A percentile compares a stretch with the other conserved stretches of the same genome.
phyloP scores from a whole-genome alignment of 129 eudicot species.

The Ambrosia artemisiifolia region DNA sequence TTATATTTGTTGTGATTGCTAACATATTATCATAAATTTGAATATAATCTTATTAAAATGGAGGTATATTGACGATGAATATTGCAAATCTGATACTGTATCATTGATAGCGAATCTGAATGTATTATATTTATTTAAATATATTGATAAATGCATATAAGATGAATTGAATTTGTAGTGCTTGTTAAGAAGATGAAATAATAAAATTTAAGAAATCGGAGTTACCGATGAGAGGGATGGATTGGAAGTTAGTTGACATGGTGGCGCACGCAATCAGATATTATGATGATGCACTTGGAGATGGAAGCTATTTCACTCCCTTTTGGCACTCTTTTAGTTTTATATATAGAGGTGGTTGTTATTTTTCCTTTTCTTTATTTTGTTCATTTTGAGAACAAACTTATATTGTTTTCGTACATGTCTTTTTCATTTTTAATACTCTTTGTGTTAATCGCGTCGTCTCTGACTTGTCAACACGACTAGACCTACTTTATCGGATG shows the following conservation, averaged over 20 bases:
- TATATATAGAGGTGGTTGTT: too few relatives aligned
- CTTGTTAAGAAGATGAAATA: neutral
- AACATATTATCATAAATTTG: too few relatives aligned
- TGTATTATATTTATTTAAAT: neutral
- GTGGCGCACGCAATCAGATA: constrained; percentile 11
- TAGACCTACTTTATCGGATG: too few relatives aligned
- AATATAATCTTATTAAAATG: too few relatives aligned
- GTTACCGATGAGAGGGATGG: constrained; percentile 90
- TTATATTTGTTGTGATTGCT: too few relatives aligned
- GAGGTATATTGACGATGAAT: neutral
- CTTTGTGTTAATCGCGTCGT: too few relatives aligned
- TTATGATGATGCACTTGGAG: constrained; percentile 8
- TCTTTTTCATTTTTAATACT: too few relatives aligned
- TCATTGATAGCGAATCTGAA: neutral
- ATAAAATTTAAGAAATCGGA: neutral
- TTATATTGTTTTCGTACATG: too few relatives aligned
- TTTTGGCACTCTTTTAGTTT: too few relatives aligned
- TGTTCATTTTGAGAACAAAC: too few relatives aligned
- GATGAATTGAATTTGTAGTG: neutral
- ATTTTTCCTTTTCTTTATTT: too few relatives aligned
- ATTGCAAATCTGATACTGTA: neutral
- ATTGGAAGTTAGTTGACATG: constrained; percentile 86
- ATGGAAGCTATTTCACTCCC: neutral
- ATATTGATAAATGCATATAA: neutral
- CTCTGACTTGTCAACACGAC: too few relatives aligned